A percentile compares a stretch with the other conserved stretches of the same genome.
Conservation (phyloP, 2,329 filamentous ascomycete genomes). For the Colletotrichum falcatum region DNA sequence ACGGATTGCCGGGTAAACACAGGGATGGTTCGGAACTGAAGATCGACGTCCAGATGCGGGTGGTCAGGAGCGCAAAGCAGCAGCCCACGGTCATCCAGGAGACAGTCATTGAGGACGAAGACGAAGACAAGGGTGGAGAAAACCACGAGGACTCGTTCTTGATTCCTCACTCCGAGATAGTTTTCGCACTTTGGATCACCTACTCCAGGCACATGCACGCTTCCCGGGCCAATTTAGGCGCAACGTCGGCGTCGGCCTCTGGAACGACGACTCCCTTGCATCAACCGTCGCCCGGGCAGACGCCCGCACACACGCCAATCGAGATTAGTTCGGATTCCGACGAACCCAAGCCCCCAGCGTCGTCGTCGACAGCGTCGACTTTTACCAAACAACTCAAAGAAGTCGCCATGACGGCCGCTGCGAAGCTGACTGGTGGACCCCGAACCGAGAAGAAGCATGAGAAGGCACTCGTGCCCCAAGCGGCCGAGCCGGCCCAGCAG, state of each 20-base stretch:
- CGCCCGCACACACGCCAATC: conserved; percentile 67
- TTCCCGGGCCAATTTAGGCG: conserved; percentile 68
- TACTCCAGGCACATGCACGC: conserved; percentile 95
- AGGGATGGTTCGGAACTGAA: conserved; percentile 92
- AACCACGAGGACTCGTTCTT: conserved; percentile 59
- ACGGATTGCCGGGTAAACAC: conserved; percentile 86
- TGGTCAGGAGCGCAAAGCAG: conserved; percentile 88
- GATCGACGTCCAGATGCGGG: conserved; percentile 95
- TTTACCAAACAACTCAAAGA: conserved; percentile 69
- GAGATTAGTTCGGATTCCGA: conserved; percentile 68
- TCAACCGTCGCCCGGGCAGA: conserved; percentile 83
- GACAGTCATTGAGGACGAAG: conserved; percentile 70
- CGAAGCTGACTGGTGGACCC: conserved; percentile 61
- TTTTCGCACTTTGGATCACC: conserved; percentile 96
- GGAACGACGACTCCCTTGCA: conserved; percentile 78
- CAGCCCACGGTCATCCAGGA: conserved; percentile 70
- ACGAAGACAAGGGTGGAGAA: conserved; percentile 53
- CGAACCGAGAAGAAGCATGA: conserved; percentile 51
- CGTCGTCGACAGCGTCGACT: conserved; percentile 57
- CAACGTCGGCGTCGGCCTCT: conserved; percentile 72
- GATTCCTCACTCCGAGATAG: conserved; percentile 75
- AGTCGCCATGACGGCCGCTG: conserved; percentile 66
- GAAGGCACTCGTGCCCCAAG: conserved; percentile 51
- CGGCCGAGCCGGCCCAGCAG: conserved; percentile 51
- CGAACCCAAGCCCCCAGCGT: conserved; percentile 55